Evolutionary conservation across 192 early-diverging fungal species (phyloP), one percentile per base, ranked within the genome.

Genomic region (Spinellus fusiger): DNA sequence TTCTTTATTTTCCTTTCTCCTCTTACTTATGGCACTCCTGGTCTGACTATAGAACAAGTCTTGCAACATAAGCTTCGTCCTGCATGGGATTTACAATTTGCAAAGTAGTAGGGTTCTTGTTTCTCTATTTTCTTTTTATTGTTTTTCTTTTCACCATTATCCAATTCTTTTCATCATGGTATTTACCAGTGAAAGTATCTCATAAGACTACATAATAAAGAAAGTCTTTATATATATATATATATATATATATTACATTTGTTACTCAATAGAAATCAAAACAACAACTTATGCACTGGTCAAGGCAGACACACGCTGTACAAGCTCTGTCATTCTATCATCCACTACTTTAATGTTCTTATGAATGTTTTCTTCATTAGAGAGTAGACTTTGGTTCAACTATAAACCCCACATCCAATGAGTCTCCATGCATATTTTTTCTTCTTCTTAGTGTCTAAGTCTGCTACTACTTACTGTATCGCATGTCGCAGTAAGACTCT

Each of bases 31-130:
- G 96, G 96, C 15, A 83, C 82, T 7, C 79, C 86, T 7, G 74
- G 86, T 1, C 25, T 84, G 35, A 70, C 67, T 56, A 65, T 84
- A 1, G 78, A 83, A 25, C 73, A 77, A 20, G 63, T 96, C 7
- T 57, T 75, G 49, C 61, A 64, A 13, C 75, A 86, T 34, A 91
- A 89, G 70, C 83, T 87, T 80, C 65, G 94, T 22, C 34, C 70
- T 26, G 73, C 72, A 13, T 98, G 93, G 87, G 94, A 98, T 68
- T 77, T 96, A 13, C 96, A 98, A 69, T 85, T 76, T 66, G 64
- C 66, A 48, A 74, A 77, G 63, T 60, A 7, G 25, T 34, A 51
- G n/a, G n/a, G n/a, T n/a, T n/a, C n/a, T n/a, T n/a, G n/a, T n/a
- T n/a, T n/a, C n/a, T n/a, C n/a, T n/a, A n/a, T n/a, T n/a, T n/a